phyloP scores from a whole-genome alignment of 371 early-diverging fungal genomes.

The Haplosporangium sp. region DNA sequence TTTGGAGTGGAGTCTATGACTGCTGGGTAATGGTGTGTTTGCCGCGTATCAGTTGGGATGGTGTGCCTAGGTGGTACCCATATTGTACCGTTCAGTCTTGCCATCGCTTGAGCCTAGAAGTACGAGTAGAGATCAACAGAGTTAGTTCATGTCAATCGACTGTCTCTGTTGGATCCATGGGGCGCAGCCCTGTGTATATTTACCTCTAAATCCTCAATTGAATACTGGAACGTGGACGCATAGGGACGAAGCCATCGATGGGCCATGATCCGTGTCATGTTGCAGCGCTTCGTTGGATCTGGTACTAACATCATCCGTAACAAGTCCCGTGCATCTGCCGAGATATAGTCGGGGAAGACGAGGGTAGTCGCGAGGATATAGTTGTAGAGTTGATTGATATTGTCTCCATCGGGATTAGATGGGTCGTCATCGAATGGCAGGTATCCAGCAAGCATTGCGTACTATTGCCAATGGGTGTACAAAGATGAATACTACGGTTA shows the following conservation, averaged over 20 bases:
- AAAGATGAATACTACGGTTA: too few species aligned
- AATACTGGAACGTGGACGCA: constrained; percentile 56
- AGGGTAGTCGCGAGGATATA: constrained; percentile 94
- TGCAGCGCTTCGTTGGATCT: constrained; percentile 87
- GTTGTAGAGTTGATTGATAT: constrained; percentile 94
- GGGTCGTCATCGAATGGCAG: constrained; percentile 99
- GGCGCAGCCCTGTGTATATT: background rate
- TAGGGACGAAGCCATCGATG: constrained; percentile 79
- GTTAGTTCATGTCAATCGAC: background rate
- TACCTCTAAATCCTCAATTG: constrained; percentile 54
- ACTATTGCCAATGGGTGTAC: constrained; percentile 37
- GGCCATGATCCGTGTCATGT: constrained; percentile 86
- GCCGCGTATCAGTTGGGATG: background rate
- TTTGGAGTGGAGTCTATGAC: constrained; percentile 6
- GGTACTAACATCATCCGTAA: constrained; percentile 92
- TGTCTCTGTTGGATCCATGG: background rate
- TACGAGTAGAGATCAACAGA: background rate
- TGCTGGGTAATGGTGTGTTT: constrained; percentile 4
- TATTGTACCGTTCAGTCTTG: constrained; percentile 21
- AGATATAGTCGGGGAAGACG: constrained; percentile 91
- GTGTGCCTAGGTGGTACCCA: constrained; percentile 31
- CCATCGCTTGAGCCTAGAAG: constrained; percentile 38
- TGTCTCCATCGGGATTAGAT: constrained; percentile 94
- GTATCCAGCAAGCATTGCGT: constrained; percentile 97
- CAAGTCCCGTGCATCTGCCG: constrained; percentile 81